Base-by-base conservation (phyloP, 179 eudicot species). In the Beta macrorhiza region DNA sequence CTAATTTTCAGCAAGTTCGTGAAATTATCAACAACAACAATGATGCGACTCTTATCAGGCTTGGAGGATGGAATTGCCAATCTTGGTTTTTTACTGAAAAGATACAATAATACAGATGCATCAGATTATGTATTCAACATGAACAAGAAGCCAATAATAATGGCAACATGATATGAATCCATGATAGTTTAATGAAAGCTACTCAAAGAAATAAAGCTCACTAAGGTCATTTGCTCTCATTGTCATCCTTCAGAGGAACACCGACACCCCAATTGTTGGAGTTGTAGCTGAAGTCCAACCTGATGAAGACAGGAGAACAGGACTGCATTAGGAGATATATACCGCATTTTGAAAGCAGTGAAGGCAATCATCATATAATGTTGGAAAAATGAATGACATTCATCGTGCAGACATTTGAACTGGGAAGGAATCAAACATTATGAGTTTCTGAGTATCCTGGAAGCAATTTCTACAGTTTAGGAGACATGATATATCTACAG, bases 181-280 rank as follows among this genome's bases (percentile, higher is more conserved):
- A 5, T 32, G 22, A 25, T 59, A 14, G 19, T 68, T 62, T 44
- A 49, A 76, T 25, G 5, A 79, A 67, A 53, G 9, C 32, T 22
- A 79, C 55, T 61, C 52, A 72, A 84, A 79, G 67, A 77, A 82
- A 52, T 29, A 78, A 22, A 76, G 73, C 97, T 91, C 86, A 96
- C 99, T 91, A 74, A 57, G 92, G 93, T 98, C 98, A 97, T 83
- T 82, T 94, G 79, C 82, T 84, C 78, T 87, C 95, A 72, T 96
- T 96, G 77, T 94, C 91, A 73, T 77, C 91, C 82, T 87, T 94
- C 55, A 97, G 94, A 83, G 98, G 99, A 85, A 96, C 94, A 75
- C 98, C 97, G 80, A 94, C 92, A 70, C 94, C 98, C 98, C 99
- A 94, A 55, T 96, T 96, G 83, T 94, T 96, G 71, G 89, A 83